These are phyloP conservation scores for Effrenium voratum DNA, from an alignment of 73 alveolate genomes.

Conservation along the genomic window DNA sequence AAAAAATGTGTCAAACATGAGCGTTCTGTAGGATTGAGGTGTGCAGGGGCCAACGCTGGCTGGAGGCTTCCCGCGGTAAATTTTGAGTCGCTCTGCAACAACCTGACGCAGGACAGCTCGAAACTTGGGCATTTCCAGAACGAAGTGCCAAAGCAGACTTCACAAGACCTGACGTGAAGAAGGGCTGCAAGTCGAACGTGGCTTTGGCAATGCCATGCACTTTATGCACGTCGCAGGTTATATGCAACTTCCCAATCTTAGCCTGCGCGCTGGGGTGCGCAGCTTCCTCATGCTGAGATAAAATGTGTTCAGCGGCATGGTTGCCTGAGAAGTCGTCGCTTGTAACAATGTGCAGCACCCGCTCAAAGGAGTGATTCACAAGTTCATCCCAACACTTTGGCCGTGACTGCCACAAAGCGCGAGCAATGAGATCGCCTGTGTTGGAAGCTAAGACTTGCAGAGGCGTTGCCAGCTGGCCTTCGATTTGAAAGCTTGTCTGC, in stretches of 20 bases:
- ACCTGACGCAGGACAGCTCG: background rate
- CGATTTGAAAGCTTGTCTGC: background rate
- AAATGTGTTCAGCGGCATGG: background rate
- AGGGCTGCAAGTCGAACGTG: background rate
- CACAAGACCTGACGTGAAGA: background rate
- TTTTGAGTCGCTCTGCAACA: background rate
- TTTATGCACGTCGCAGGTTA: slow-evolving; percentile 11
- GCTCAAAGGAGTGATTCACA: background rate
- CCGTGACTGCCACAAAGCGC: background rate
- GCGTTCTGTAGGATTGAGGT: background rate
- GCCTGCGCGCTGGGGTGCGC: background rate
- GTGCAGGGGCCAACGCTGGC: background rate
- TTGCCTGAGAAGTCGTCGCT: background rate
- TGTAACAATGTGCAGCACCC: background rate
- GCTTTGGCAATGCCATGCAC: slow-evolving; percentile 14
- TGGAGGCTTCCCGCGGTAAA: background rate
- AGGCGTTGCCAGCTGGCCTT: background rate
- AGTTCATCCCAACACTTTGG: background rate
- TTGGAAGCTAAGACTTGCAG: background rate
- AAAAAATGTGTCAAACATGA: background rate
- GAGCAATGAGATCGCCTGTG: background rate
- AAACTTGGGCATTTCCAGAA: background rate
- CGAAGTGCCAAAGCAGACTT: background rate
- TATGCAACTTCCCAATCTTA: background rate
- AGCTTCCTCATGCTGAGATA: background rate